phyloP scores from a whole-genome alignment of 108 stramenopile genomes.

The Discostella stelligeroides region DNA sequence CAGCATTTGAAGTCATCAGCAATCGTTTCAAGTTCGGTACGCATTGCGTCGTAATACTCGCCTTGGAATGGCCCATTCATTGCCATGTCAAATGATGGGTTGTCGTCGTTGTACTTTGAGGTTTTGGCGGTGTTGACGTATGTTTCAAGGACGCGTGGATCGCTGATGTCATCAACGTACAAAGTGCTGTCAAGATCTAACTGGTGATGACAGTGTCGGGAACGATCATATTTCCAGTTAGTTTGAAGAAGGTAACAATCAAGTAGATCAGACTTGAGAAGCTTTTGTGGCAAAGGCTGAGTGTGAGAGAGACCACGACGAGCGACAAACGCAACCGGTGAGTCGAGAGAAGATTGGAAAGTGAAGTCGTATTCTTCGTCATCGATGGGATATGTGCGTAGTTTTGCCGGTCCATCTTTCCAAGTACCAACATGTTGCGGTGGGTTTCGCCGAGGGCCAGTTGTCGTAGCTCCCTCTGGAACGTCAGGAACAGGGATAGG shows the following conservation, averaged over 20 bases:
- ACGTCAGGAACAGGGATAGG: too few species aligned
- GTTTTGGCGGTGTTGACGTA: slow-evolving; percentile 12
- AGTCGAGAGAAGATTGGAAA: too few species aligned
- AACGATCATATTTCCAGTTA: not conserved
- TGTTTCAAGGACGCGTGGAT: slow-evolving; percentile 32
- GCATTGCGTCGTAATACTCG: slow-evolving; percentile 33
- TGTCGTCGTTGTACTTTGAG: too few species aligned
- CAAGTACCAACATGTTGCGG: too few species aligned
- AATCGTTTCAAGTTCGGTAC: too few species aligned
- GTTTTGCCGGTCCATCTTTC: slow-evolving; percentile 3
- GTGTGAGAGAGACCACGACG: too few species aligned
- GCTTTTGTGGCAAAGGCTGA: not conserved
- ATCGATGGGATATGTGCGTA: not conserved
- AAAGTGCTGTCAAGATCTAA: too few species aligned
- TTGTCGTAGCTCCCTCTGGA: too few species aligned
- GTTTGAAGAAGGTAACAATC: not conserved
- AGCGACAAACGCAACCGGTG: too few species aligned
- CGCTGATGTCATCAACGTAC: not conserved
- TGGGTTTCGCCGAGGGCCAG: too few species aligned
- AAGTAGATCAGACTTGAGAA: not conserved
- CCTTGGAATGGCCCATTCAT: slow-evolving; percentile 32
- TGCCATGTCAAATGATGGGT: too few species aligned
- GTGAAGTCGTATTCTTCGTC: not conserved
- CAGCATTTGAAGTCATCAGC: too few species aligned
- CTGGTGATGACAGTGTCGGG: not conserved